A percentile compares a stretch with the other conserved stretches of the same genome.
phyloP scores from a whole-genome alignment of 768 basidiomycete species.

The Lyophyllum shimeji region DNA sequence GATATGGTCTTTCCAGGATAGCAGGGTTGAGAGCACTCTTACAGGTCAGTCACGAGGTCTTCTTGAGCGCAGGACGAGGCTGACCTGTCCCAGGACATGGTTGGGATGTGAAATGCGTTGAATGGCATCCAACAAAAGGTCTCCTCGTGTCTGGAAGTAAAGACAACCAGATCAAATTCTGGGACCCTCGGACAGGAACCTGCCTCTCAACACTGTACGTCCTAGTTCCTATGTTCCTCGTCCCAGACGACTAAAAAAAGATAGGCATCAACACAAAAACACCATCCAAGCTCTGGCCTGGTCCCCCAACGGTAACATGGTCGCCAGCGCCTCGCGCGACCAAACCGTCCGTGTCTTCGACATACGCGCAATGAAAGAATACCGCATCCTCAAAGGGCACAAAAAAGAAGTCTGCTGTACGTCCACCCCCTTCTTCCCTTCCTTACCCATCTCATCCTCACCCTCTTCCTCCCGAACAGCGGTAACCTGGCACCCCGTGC shows the following conservation, averaged over 20 bases:
- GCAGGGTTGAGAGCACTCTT: slow-evolving; percentile 82
- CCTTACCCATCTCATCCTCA: not conserved
- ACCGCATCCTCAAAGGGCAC: slow-evolving; percentile 90
- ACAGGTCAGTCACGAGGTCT: slow-evolving; percentile 53
- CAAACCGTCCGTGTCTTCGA: slow-evolving; percentile 96
- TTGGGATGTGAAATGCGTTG: slow-evolving; percentile 97
- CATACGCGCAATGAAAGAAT: slow-evolving; percentile 97
- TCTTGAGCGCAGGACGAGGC: not conserved
- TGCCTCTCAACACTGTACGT: slow-evolving; percentile 87
- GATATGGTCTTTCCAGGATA: slow-evolving; percentile 94
- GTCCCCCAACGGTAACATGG: slow-evolving; percentile 92
- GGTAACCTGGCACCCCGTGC: slow-evolving; percentile 93
- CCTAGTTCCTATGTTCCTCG: not conserved
- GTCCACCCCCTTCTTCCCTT: slow-evolving; percentile 27
- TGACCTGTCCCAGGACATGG: slow-evolving; percentile 71
- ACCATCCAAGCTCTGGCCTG: slow-evolving; percentile 91
- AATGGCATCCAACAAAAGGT: slow-evolving; percentile 99
- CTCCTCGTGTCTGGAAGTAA: slow-evolving; percentile 94
- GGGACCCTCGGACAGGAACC: slow-evolving; percentile 95
- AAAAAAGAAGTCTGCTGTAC: slow-evolving; percentile 97
- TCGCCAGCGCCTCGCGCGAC: slow-evolving; percentile 94
- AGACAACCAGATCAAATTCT: slow-evolving; percentile 98
- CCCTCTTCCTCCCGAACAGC: slow-evolving; percentile 42
- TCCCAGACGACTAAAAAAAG: not conserved
- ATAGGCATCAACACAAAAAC: slow-evolving; percentile 96